A percentile compares a stretch with the other conserved stretches of the same genome.
phyloP scores from a whole-genome alignment of 1,284 basidiomycete genomes.

The Phlebopus sp. region DNA sequence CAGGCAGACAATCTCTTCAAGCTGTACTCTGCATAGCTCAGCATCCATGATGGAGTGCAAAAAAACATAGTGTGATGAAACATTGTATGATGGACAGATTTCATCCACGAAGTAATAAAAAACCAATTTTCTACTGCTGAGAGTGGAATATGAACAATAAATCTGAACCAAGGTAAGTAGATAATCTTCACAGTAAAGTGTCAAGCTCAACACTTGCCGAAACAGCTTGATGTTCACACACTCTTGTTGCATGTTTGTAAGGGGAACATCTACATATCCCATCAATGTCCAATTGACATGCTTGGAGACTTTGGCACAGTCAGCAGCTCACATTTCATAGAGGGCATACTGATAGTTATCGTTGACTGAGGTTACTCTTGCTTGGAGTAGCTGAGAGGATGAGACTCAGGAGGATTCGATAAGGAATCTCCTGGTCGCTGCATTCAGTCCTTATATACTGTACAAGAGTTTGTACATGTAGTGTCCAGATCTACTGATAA shows the following conservation, averaged over 20 bases:
- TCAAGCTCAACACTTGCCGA: not conserved
- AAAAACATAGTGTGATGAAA: not conserved
- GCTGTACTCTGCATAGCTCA: conserved; percentile 17
- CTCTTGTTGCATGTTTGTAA: conserved; percentile 4
- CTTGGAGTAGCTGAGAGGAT: too few relatives aligned
- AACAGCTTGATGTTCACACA: conserved; percentile 8
- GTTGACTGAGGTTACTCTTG: too few relatives aligned
- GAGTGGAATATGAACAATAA: not conserved
- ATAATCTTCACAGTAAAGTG: too few relatives aligned
- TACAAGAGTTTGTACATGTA: too few relatives aligned
- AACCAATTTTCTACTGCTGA: not conserved
- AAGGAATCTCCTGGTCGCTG: too few relatives aligned
- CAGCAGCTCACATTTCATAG: too few relatives aligned
- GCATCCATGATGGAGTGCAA: conserved; percentile 10
- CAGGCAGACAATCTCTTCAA: conserved; percentile 16
- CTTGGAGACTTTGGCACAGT: not conserved
- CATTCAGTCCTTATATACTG: too few relatives aligned
- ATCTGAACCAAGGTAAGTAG: too few relatives aligned
- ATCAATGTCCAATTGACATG: conserved; percentile 1
- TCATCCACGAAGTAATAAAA: conserved; percentile 1
- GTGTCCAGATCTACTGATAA: too few relatives aligned
- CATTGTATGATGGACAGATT: not conserved
- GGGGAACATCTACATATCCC: conserved; percentile 4
- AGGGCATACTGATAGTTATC: too few relatives aligned
- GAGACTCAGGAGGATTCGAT: too few relatives aligned